Evolutionary conservation across 169 alveolate species (phyloP).

Genomic region (Cryptosporidium viatorum): DNA sequence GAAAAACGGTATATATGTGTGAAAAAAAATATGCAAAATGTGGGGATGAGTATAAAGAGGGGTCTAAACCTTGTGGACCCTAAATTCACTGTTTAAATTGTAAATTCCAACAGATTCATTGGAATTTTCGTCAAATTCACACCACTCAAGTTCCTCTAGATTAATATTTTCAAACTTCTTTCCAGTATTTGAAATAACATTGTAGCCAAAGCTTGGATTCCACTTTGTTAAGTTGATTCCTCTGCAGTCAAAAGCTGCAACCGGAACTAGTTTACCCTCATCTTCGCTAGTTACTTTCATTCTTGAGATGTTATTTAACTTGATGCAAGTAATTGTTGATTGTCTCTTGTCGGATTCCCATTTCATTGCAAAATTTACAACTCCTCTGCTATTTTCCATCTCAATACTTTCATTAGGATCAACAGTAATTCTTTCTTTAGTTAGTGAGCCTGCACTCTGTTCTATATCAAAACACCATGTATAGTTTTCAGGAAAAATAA

Average conservation of each 20-base stretch:
- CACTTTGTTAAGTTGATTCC: constrained; percentile 58
- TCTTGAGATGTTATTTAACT: constrained; percentile 34
- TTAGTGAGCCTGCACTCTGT: constrained; percentile 66
- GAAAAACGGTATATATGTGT: neutral
- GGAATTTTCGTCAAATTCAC: constrained; percentile 69
- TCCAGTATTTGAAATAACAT: constrained; percentile 47
- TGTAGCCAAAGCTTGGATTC: constrained; percentile 68
- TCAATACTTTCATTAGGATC: constrained; percentile 69
- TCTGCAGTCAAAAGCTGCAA: constrained; percentile 70
- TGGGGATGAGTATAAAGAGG: neutral
- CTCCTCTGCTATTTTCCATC: constrained; percentile 69
- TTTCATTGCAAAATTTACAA: constrained; percentile 63
- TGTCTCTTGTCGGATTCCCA: constrained; percentile 72
- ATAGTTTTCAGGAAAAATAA: constrained; percentile 63
- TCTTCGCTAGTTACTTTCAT: constrained; percentile 40
- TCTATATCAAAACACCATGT: constrained; percentile 71
- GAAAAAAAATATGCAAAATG: neutral
- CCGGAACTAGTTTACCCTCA: constrained; percentile 56
- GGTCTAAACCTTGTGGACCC: constrained; percentile 27
- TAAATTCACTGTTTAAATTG: constrained; percentile 46
- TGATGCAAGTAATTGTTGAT: constrained; percentile 46
- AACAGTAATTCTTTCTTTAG: constrained; percentile 52
- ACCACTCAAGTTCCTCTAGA: constrained; percentile 59
- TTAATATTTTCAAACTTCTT: constrained; percentile 50
- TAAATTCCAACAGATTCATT: constrained; percentile 71